Evolutionary conservation across 352 stramenopile genomes (phyloP), one percentile per base, ranked within the genome.

Genomic region (Pythium myriotylum): DNA sequence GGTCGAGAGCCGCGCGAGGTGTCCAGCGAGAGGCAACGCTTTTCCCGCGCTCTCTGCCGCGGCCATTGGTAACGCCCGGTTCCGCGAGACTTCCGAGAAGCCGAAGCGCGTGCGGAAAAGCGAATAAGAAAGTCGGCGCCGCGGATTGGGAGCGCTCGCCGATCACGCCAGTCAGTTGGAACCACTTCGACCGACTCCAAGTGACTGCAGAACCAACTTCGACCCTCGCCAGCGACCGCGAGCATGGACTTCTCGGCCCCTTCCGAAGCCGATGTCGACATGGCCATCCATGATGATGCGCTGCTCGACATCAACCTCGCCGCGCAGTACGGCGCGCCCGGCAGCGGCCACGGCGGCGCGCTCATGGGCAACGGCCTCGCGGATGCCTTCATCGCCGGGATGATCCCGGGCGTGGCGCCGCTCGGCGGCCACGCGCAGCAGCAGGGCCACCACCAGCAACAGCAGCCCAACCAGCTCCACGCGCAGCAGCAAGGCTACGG

Each of bases 201-300:
- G 43, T 62, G 55, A 54, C 45, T 49, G 54, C 42, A n/a, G 33
- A 17, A 41, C 33, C 47, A 51, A 52, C 37, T 47, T 42, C 39
- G 33, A n/a, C 37, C 20, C 20, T 1, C 1, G 27, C 19, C 7
- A 48, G 4, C 20, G 53, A 47, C 37, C 22, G 24, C 41, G 12
- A 67, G 1, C 20, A 90, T 90, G 77, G 78, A 90, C 39, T 90
- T 86, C 58, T 65, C 72, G 16, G 33, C 70, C 26, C 64, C 76
- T 3, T 77, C 76, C 40, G 81, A 90, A 24, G 67, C 69, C 43
- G 81, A 91, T 46, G 81, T 91, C 47, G 77, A 91, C 53, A 91
- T 91, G 81, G 71, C 62, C 17, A 89, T 91, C 76, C 77, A 88
- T 53, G 79, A 89, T 45, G 72, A 88, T 60, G 68, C 73, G 37